Base-by-base conservation (phyloP, 352 stramenopile species). In the Saprolegnia parasitica region DNA sequence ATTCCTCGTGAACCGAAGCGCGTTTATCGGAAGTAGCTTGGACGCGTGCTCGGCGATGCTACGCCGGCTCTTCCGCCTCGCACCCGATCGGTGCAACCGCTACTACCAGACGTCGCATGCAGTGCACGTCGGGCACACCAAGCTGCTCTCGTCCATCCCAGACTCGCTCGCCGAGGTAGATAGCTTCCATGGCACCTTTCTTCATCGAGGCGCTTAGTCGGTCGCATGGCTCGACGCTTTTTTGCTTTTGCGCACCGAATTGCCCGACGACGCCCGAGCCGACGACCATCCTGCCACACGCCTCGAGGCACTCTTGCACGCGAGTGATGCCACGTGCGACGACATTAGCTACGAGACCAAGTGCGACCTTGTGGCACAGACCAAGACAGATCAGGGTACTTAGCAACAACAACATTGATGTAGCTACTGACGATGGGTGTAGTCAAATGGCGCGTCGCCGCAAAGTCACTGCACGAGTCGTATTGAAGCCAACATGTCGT, bases 151-250 rank as follows among this genome's bases (percentile, higher is more conserved):
- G 37, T 65, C 57, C 13, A 65, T 65, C 24, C 57, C 57, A 0
- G 57, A 65, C 15, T 65, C 32, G 13, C 24, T 65, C 18, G 57
- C 46, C 18, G 57, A 65, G 57, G 57, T 65, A 65, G 29, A 5
- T 35, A n/a, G n/a, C n/a, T n/a, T n/a, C n/a, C n/a, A n/a, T n/a
- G n/a, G n/a, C n/a, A n/a, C n/a, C 3, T 60, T 60, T 37, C 15
- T 10, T 39, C 29, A n/a, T 42, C 29, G 18, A 18, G 5, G 10
- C 20, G 35, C 20, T 16, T 63, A 65, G 57, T 52, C 24, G 24
- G 47, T 39, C 11, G 37, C 18, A 18, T 65, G 57, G 57, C 57
- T 65, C 9, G 35, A 49, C 5, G 29, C 26, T 29, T 49, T 52
- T 18, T n/a, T 47, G 57, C 0, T 20, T 4, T 16, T 21, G 35